Evolutionary conservation across 2,329 filamentous ascomycete genomes (phyloP).

Genomic region (Fusarium tupiense): DNA sequence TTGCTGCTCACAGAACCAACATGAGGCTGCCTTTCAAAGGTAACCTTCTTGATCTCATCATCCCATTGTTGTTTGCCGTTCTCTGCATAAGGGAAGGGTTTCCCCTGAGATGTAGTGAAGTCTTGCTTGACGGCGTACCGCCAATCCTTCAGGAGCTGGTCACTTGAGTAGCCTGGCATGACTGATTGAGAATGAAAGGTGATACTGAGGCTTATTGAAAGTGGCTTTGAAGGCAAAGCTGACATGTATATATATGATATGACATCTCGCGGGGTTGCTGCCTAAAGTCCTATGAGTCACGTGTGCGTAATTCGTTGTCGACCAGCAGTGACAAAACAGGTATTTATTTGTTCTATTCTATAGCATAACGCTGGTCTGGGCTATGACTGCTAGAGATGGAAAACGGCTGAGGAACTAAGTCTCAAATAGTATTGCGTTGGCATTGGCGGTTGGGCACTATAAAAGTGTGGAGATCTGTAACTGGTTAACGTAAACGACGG

Average conservation of each 20-base stretch:
- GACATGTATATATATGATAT: neutral
- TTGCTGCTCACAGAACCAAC: neutral
- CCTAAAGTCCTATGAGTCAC: neutral
- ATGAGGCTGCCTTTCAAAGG: neutral
- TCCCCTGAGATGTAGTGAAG: neutral
- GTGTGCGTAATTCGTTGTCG: neutral
- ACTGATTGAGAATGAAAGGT: too few species aligned
- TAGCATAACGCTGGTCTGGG: too few species aligned
- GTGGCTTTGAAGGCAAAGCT: neutral
- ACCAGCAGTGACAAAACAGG: neutral
- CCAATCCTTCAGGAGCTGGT: constrained; percentile 15
- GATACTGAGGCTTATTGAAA: too few species aligned
- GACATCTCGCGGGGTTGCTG: neutral
- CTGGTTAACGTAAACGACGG: neutral
- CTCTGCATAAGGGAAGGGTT: constrained; percentile 6
- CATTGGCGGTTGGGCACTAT: neutral
- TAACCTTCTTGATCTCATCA: neutral
- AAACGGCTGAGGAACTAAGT: neutral
- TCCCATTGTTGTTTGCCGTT: constrained; percentile 15
- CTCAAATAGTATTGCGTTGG: neutral
- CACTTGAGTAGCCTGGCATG: constrained; percentile 14
- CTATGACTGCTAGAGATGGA: neutral
- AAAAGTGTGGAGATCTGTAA: too few species aligned
- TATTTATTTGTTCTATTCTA: neutral
- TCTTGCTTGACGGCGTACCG: constrained; percentile 16